Evolutionary conservation across 257 asterid genomes (phyloP).

Genomic region (Solanum bukasovii): DNA sequence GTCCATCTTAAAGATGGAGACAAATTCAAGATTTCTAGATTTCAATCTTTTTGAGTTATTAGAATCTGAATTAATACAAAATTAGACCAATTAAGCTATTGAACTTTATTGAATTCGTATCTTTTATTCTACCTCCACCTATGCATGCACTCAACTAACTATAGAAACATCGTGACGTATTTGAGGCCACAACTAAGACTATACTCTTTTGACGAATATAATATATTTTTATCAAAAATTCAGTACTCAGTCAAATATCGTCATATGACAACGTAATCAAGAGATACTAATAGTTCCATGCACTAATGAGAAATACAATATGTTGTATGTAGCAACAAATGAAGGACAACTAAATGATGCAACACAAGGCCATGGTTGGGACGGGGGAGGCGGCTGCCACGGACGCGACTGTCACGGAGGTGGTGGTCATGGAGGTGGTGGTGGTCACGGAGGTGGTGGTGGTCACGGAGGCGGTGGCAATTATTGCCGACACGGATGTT

Average conservation of each 20-base stretch:
- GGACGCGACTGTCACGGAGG: not conserved
- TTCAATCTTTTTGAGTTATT: too few relatives aligned
- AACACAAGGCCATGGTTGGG: not conserved
- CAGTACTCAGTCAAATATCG: not conserved
- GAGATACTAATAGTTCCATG: not conserved
- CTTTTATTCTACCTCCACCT: not conserved
- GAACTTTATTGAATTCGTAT: too few relatives aligned
- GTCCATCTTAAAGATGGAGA: too few relatives aligned
- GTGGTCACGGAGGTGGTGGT: not conserved
- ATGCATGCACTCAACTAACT: not conserved
- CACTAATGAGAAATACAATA: not conserved
- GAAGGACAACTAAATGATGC: not conserved
- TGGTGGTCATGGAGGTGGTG: not conserved
- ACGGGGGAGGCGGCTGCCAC: not conserved
- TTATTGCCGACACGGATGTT: not conserved
- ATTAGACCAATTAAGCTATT: not conserved
- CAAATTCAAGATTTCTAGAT: not conserved
- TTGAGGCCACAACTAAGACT: rapidly evolving
- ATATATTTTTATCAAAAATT: too few relatives aligned
- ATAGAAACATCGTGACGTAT: too few relatives aligned
- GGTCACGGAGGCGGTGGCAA: not conserved
- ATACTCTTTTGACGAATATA: too few relatives aligned
- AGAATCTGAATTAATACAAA: too few relatives aligned
- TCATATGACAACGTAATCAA: not conserved
- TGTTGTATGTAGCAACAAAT: not conserved